These are phyloP conservation scores for Cercophora samala DNA, from an alignment of 495 filamentous ascomycete genomes.

Conservation along the genomic window DNA sequence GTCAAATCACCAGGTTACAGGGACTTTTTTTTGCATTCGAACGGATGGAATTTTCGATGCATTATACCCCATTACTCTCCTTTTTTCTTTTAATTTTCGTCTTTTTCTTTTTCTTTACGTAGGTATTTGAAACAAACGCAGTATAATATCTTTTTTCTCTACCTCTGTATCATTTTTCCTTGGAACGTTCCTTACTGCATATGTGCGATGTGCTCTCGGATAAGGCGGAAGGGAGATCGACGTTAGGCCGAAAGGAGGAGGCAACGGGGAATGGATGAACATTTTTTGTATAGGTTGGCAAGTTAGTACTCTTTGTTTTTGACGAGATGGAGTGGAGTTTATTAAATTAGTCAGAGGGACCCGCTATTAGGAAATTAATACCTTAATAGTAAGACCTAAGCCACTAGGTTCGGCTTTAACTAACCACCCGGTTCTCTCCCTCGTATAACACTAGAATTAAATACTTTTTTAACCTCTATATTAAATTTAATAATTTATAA, in stretches of 20 bases:
- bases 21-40: neutral
- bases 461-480: too few relatives aligned
- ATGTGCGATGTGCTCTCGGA: neutral
- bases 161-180: neutral
- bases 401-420: too few relatives aligned
- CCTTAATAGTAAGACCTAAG: too few relatives aligned
- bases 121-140: neutral
- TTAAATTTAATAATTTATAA: too few relatives aligned
- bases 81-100: conserved; percentile 8
- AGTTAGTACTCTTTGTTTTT: neutral
- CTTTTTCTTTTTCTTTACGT: neutral
- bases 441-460: too few relatives aligned
- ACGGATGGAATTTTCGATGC: neutral
- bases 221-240: neutral
- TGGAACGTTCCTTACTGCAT: neutral
- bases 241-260: neutral
- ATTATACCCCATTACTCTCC: neutral
- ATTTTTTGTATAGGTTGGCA: neutral
- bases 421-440: too few relatives aligned
- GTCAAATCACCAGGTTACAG: neutral
- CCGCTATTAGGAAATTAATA: too few relatives aligned
- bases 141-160: neutral
- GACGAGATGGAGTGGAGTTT: too few relatives aligned
- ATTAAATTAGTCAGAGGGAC: too few relatives aligned
- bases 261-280: neutral